Evolutionary conservation across 2,329 filamentous ascomycete genomes (phyloP), one percentile per base, ranked within the genome.

Genomic region (Didymella segeticola): DNA sequence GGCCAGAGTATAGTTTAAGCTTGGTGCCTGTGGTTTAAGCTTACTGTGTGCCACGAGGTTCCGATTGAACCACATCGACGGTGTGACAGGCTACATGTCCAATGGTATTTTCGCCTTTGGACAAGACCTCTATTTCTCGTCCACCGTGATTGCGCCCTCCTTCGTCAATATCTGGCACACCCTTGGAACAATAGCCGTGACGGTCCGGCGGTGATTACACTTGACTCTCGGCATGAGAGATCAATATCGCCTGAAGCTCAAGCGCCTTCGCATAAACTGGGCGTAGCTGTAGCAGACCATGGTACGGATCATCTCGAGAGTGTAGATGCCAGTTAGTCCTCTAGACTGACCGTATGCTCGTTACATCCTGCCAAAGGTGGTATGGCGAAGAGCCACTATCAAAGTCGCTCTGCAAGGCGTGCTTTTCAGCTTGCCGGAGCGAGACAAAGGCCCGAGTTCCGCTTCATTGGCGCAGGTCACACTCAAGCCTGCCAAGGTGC

Each of bases 401-500:
- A 47, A 43, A 30, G 48, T 38, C 56, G 17, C 47, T 56, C 41
- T 47, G 37, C 51, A 48, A 48, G 51, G 26, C 53, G 53, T 64
- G 58, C 53, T 64, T 67, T 64, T 68, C 69, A 70, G 67, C 63
- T 69, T 61, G 57, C 67, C 64, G 43, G 55, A 63, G 61, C 60
- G 43, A 68, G 69, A 66, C 60, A 70, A 68, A 69, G 61, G 63
- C 41, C 69, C 69, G 69, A 67, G 55, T 62, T 34, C 41, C 53
- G 48, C 45, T 55, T 58, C 54, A 69, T 69, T 71, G 67, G 69
- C 64, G 50, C 57, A 66, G 60, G 62, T 64, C 61, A 63, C 63
- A 62, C 61, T 65, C 64, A 67, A 69, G 63, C 63, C 64, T 56
- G 69, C 70, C 69, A 71, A 70, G 70, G 53, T 54, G 52, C 56